These are phyloP conservation scores for Phytophthora fragariaefolia DNA, from an alignment of 352 stramenopile genomes.

Conservation along the genomic window DNA sequence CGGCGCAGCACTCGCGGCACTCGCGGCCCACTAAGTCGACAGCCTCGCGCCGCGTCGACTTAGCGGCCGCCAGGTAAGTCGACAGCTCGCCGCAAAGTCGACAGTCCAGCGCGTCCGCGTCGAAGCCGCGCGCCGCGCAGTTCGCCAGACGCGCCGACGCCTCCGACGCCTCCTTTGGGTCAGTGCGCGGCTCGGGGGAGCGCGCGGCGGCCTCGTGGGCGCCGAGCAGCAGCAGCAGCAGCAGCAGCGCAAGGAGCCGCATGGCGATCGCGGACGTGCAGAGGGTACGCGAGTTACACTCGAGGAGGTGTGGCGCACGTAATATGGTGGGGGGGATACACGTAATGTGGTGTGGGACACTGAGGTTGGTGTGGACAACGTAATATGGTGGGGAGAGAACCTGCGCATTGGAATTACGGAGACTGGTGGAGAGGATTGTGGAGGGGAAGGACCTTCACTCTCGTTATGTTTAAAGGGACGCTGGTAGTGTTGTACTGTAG, in stretches of 20 bases:
- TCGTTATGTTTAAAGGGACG: too few species aligned
- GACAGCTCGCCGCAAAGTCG: slow-evolving; percentile 58
- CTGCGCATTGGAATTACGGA: background rate
- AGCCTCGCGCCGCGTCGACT: slow-evolving; percentile 9
- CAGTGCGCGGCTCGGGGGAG: background rate
- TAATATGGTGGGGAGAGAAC: too few species aligned
- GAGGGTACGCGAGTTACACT: background rate
- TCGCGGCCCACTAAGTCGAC: slow-evolving; percentile 27
- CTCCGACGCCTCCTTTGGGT: background rate
- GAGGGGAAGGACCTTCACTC: background rate
- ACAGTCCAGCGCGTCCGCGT: slow-evolving; percentile 66
- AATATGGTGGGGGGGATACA: too few species aligned
- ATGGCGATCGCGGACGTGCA: slow-evolving; percentile 8
- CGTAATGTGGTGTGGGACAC: background rate
- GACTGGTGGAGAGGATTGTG: background rate
- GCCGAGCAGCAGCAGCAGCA: slow-evolving; percentile 8
- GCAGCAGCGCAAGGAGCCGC: slow-evolving; percentile 6
- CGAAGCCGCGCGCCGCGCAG: slow-evolving; percentile 60
- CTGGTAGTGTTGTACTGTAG: too few species aligned
- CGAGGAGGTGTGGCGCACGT: background rate
- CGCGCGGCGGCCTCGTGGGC: slow-evolving; percentile 15
- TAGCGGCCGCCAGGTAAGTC: slow-evolving; percentile 32
- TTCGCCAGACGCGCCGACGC: slow-evolving; percentile 11
- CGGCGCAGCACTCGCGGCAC: slow-evolving; percentile 62
- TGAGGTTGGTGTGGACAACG: too few species aligned